A percentile compares a stretch with the other conserved stretches of the same genome.
phyloP scores from a whole-genome alignment of 208 protist species.

The Strigomonas culicis region DNA sequence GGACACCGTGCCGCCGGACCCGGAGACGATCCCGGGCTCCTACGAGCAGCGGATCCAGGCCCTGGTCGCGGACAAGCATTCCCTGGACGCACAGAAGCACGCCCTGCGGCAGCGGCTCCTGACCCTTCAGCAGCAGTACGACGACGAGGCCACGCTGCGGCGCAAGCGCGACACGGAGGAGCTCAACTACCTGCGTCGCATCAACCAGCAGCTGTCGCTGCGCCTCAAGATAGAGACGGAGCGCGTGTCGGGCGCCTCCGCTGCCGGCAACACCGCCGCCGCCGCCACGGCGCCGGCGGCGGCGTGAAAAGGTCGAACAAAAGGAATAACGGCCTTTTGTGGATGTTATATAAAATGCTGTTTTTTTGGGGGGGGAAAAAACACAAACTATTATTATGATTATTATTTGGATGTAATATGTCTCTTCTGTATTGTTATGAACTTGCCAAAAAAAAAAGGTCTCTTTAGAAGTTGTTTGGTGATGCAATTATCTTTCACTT shows the following conservation, averaged over 20 bases:
- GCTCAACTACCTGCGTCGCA: conserved; percentile 91
- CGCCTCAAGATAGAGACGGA: conserved; percentile 86
- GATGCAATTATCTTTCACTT: not conserved
- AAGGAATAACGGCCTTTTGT: too few species aligned
- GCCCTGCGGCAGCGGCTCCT: conserved; percentile 21
- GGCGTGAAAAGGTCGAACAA: not conserved
- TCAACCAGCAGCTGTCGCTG: conserved; percentile 93
- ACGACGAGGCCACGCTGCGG: conserved; percentile 33
- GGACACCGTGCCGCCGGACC: conserved; percentile 1
- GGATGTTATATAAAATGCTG: too few species aligned
- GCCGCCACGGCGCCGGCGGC: not conserved
- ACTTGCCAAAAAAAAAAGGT: conserved; percentile 1
- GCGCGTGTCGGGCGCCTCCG: conserved; percentile 26
- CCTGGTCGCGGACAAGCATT: conserved; percentile 24
- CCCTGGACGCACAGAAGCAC: conserved; percentile 21
- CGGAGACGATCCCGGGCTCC: conserved; percentile 14
- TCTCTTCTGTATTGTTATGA: too few species aligned
- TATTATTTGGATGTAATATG: too few species aligned
- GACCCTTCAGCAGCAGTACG: conserved; percentile 22
- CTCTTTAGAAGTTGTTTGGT: not conserved
- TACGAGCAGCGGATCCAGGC: conserved; percentile 18
- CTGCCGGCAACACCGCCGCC: not conserved
- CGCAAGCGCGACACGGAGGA: conserved; percentile 94
- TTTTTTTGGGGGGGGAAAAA: too few species aligned
- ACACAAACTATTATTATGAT: too few species aligned